Conservation (phyloP, 257 asterid species). For the Cruciata laevipes region DNA sequence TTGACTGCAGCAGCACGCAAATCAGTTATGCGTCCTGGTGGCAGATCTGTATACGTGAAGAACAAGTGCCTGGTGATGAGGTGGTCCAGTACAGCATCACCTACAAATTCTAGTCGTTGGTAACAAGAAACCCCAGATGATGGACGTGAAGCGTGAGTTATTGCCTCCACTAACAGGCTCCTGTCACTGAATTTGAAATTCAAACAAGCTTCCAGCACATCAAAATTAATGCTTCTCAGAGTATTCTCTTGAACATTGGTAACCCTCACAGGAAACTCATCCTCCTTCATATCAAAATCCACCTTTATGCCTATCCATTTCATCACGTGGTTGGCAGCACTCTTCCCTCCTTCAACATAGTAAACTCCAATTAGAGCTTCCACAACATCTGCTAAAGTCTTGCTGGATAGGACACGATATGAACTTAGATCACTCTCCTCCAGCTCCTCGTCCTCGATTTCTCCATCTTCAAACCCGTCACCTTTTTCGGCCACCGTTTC, state of each 20-base stretch:
- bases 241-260: conserved; percentile 56
- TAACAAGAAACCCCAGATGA: conserved; percentile 96
- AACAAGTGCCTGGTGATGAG: conserved; percentile 87
- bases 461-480: conserved; percentile 61
- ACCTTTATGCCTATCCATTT: conserved; percentile 88
- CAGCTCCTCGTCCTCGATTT: conserved; percentile 94
- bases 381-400: conserved; percentile 95
- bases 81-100: conserved; percentile 97
- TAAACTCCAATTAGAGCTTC: conserved; percentile 93
- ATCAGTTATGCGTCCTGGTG: conserved; percentile 97
- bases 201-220: conserved; percentile 62
- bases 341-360: conserved; percentile 90
- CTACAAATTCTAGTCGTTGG: conserved; percentile 93
- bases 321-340: conserved; percentile 93
- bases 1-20: conserved; percentile 98
- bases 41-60: conserved; percentile 89
- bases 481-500: conserved; percentile 36
- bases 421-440: conserved; percentile 93
- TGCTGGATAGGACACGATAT: conserved; percentile 92
- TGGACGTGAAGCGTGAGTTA: conserved; percentile 98
- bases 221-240: conserved; percentile 72
- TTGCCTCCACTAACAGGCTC: conserved; percentile 87
- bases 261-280: conserved; percentile 42
- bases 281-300: conserved; percentile 63
- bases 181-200: conserved; percentile 51